phyloP scores from a whole-genome alignment of 2,329 filamentous ascomycete genomes.

The Diaporthe sp. region DNA sequence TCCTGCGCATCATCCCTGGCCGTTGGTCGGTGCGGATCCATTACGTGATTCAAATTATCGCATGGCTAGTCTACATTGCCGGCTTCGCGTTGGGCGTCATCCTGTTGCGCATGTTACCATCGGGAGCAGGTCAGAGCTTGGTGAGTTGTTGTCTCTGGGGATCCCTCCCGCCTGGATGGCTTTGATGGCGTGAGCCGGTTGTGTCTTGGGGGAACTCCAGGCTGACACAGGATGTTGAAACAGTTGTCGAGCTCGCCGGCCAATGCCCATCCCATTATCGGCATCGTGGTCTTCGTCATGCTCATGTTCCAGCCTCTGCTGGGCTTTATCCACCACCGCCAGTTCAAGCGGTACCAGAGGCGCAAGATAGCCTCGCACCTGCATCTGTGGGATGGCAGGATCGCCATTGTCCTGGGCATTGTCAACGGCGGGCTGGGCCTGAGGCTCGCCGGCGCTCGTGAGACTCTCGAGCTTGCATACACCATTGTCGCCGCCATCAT shows the following conservation, averaged over 20 bases:
- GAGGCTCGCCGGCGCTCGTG: slow-evolving; percentile 45
- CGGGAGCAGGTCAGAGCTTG: slow-evolving; percentile 43
- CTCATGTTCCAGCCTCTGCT: slow-evolving; percentile 54
- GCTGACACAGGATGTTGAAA: not conserved
- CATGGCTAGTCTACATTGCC: slow-evolving; percentile 49
- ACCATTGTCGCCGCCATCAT: slow-evolving; percentile 50
- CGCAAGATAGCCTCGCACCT: slow-evolving; percentile 54
- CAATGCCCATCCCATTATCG: slow-evolving; percentile 59
- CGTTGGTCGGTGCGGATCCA: slow-evolving; percentile 51
- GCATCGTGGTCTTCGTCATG: slow-evolving; percentile 51
- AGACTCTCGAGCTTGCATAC: slow-evolving; percentile 48
- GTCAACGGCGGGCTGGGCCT: slow-evolving; percentile 58
- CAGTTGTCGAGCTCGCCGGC: slow-evolving; percentile 45
- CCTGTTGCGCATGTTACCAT: slow-evolving; percentile 46
- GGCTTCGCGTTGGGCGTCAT: slow-evolving; percentile 56
- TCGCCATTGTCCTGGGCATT: slow-evolving; percentile 52
- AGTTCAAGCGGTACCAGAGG: slow-evolving; percentile 49
- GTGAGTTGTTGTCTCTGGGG: slow-evolving; percentile 40
- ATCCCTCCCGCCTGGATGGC: not conserved
- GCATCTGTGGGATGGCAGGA: slow-evolving; percentile 56
- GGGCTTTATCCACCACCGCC: slow-evolving; percentile 54
- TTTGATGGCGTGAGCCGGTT: not conserved
- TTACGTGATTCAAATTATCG: slow-evolving; percentile 50
- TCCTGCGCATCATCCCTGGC: slow-evolving; percentile 43
- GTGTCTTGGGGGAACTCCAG: not conserved